Evolutionary conservation across 78 protist species (phyloP).

Genomic region (Cavenderia fasciculata): DNA sequence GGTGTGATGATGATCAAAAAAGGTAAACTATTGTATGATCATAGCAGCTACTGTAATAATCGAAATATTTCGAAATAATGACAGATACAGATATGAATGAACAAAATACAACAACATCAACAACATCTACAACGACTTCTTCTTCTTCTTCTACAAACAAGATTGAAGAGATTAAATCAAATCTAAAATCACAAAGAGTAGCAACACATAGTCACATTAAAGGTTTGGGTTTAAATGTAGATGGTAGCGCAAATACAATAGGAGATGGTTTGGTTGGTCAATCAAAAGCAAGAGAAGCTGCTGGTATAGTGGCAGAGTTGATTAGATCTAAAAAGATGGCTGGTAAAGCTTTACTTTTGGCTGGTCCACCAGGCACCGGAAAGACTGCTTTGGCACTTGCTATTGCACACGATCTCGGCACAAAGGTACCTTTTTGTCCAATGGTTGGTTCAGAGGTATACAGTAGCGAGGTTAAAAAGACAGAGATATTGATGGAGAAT

Average conservation of each 20-base stretch:
- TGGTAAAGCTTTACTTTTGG: constrained; percentile 98
- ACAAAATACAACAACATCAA: too few relatives aligned
- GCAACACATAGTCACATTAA: constrained; percentile 98
- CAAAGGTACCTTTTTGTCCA: constrained; percentile 99
- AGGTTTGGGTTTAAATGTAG: constrained; percentile 97
- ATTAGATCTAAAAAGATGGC: constrained; percentile 99
- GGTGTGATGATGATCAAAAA: too few relatives aligned
- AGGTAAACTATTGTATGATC: too few relatives aligned
- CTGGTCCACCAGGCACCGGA: constrained; percentile 99
- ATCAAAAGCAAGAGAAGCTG: constrained; percentile 98
- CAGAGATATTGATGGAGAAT: constrained; percentile 99
- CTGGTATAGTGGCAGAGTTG: constrained; percentile 98
- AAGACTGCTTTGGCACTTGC: constrained; percentile 99
- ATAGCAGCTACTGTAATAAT: too few relatives aligned
- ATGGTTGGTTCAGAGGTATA: constrained; percentile 99
- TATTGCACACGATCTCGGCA: constrained; percentile 98
- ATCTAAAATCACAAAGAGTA: constrained; percentile 92
- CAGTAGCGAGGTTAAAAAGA: constrained; percentile 96
- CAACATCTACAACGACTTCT: too few relatives aligned
- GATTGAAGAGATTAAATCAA: constrained; percentile 95
- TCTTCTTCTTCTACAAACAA: too few relatives aligned
- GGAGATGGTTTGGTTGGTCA: constrained; percentile 99
- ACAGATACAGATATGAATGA: too few relatives aligned
- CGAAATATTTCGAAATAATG: too few relatives aligned
- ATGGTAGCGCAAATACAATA: constrained; percentile 90